Evolutionary conservation across 2,329 filamentous ascomycete species (phyloP).

Genomic region (Cladophialophora chaetospira): DNA sequence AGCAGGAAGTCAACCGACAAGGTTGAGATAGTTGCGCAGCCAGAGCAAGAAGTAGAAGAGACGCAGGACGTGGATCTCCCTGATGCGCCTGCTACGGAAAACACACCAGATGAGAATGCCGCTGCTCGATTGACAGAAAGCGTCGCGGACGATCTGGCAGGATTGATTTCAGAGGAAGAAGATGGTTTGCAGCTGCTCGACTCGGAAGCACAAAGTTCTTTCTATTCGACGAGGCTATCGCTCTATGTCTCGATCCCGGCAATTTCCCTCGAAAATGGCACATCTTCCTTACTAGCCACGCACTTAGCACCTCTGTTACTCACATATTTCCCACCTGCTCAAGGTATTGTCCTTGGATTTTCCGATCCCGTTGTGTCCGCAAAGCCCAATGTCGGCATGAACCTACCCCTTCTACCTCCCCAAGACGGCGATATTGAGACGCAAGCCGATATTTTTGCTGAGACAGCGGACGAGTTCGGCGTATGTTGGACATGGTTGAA

Average conservation of each 20-base stretch:
- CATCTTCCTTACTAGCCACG: conserved; percentile 61
- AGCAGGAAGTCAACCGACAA: conserved; percentile 16
- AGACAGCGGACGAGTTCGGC: conserved; percentile 73
- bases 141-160: background rate
- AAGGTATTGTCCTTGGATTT: conserved; percentile 48
- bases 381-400: conserved; percentile 40
- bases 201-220: conserved; percentile 24
- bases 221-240: conserved; percentile 41
- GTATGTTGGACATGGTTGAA: conserved; percentile 87
- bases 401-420: conserved; percentile 41
- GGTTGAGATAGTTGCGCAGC: conserved; percentile 5
- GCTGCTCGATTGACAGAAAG: conserved; percentile 1
- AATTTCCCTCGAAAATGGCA: conserved; percentile 54
- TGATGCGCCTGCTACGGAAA: conserved; percentile 7
- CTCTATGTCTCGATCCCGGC: conserved; percentile 66
- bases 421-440: conserved; percentile 36
- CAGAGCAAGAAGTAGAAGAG: conserved; percentile 9
- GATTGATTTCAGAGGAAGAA: background rate
- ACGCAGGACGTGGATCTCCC: conserved; percentile 21
- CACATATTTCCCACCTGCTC: conserved; percentile 62
- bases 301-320: conserved; percentile 65
- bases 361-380: conserved; percentile 31
- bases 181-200: conserved; percentile 16
- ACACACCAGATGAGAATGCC: background rate
- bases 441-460: conserved; percentile 45